These are phyloP conservation scores for Ceratobasidium sp. DNA, from an alignment of 1,284 basidiomycete species.

Conservation along the genomic window DNA sequence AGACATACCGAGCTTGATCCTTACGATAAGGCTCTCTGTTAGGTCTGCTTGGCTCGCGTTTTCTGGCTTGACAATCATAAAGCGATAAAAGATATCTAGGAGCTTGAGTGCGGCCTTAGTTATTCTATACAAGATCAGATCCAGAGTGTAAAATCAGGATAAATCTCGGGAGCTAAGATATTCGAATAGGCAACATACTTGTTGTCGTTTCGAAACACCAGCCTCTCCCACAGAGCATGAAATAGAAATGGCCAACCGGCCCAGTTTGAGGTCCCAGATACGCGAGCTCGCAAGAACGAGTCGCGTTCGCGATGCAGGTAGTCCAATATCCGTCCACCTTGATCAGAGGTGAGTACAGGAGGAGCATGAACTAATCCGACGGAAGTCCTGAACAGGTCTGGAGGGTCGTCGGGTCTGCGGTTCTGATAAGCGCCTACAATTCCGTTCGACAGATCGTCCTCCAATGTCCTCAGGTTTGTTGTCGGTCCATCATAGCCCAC, in stretches of 20 bases:
- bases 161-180: not conserved
- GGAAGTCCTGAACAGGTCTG: too few relatives aligned
- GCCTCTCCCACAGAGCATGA: not conserved
- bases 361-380: too few relatives aligned
- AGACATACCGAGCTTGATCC: not conserved
- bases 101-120: not conserved
- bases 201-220: not conserved
- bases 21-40: not conserved
- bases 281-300: not conserved
- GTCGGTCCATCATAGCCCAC: too few relatives aligned
- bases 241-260: not conserved
- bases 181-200: not conserved
- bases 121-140: too few relatives aligned
- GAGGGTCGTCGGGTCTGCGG: too few relatives aligned
- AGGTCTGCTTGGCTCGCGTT: not conserved
- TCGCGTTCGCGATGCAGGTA: not conserved
- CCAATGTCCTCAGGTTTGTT: too few relatives aligned
- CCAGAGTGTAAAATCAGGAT: too few relatives aligned
- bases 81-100: slow-evolving; percentile 3
- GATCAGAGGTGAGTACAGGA: not conserved
- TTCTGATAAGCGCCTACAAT: too few relatives aligned
- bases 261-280: not conserved
- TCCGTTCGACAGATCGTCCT: too few relatives aligned
- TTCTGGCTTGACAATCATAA: not conserved
- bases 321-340: not conserved